Conservation (phyloP, 805 yeast species). For the Maudiozyma bulderi region DNA sequence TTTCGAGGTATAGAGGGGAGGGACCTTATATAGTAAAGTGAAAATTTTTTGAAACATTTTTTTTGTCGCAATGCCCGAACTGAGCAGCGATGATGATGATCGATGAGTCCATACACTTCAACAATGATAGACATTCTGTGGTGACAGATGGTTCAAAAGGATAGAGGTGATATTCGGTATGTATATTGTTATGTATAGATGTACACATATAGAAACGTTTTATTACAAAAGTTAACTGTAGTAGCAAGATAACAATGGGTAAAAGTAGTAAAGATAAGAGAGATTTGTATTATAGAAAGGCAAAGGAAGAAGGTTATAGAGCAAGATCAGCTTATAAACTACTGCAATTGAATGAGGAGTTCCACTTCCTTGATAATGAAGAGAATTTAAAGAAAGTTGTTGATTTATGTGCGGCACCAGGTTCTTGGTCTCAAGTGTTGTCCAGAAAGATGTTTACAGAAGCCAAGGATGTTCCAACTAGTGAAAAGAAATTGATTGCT, state of each 20-base stretch:
- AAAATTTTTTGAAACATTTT: too few species aligned
- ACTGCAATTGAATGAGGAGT: conserved; percentile 83
- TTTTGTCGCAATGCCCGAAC: too few species aligned
- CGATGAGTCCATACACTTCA: too few species aligned
- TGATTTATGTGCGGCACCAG: conserved; percentile 97
- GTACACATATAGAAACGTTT: not conserved
- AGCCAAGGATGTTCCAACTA: conserved; percentile 22
- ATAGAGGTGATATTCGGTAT: too few species aligned
- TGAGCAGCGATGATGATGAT: too few species aligned
- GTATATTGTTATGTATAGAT: not conserved
- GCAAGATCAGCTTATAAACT: conserved; percentile 95
- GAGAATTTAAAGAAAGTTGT: conserved; percentile 72
- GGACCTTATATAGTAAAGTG: too few species aligned
- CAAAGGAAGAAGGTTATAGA: conserved; percentile 96
- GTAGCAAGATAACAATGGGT: conserved; percentile 48
- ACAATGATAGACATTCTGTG: too few species aligned
- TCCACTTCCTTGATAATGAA: conserved; percentile 54
- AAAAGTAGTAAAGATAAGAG: conserved; percentile 91
- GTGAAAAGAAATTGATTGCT: conserved; percentile 66
- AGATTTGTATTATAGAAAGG: conserved; percentile 84
- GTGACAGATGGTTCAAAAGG: too few species aligned
- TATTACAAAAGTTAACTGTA: too few species aligned
- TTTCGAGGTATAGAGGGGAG: too few species aligned
- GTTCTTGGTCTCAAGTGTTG: conserved; percentile 96
- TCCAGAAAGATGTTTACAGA: conserved; percentile 53